These are phyloP conservation scores for Taphrina deformans DNA, from an alignment of 1,139 yeast genomes.

Conservation along the genomic window DNA sequence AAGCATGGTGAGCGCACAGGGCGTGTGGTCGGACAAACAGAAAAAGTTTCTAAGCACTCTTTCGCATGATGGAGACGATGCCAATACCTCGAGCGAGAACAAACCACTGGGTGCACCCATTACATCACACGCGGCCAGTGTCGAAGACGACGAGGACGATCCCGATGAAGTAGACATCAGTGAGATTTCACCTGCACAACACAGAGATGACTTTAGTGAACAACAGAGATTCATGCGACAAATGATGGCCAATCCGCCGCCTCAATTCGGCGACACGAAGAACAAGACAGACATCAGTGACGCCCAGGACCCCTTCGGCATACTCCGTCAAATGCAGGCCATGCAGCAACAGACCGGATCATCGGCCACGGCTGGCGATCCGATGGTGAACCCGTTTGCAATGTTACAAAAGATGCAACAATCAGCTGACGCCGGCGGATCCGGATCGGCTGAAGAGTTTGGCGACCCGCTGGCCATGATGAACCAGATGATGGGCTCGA, in stretches of 20 bases:
- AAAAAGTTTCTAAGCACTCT: constrained; percentile 10
- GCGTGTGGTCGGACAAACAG: constrained; percentile 7
- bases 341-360: not conserved
- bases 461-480: not conserved
- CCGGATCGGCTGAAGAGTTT: constrained; percentile 1
- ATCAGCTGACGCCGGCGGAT: constrained; percentile 4
- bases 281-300: not conserved
- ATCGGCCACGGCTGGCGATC: not conserved
- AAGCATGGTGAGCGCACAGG: constrained; percentile 2
- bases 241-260: not conserved
- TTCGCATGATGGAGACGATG: not conserved
- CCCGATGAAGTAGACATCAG: constrained; percentile 21
- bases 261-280: not conserved
- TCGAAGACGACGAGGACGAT: constrained; percentile 6
- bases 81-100: not conserved
- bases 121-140: not conserved
- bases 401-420: constrained; percentile 27
- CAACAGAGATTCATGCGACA: not conserved
- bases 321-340: constrained; percentile 6
- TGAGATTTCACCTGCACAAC: not conserved
- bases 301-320: constrained; percentile 8
- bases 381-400: constrained; percentile 18
- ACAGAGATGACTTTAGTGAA: not conserved
- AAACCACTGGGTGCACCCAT: not conserved
- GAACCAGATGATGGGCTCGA: constrained; percentile 1